Base-by-base conservation (phyloP, 169 alveolate species). In the Eimeria acervulina region DNA sequence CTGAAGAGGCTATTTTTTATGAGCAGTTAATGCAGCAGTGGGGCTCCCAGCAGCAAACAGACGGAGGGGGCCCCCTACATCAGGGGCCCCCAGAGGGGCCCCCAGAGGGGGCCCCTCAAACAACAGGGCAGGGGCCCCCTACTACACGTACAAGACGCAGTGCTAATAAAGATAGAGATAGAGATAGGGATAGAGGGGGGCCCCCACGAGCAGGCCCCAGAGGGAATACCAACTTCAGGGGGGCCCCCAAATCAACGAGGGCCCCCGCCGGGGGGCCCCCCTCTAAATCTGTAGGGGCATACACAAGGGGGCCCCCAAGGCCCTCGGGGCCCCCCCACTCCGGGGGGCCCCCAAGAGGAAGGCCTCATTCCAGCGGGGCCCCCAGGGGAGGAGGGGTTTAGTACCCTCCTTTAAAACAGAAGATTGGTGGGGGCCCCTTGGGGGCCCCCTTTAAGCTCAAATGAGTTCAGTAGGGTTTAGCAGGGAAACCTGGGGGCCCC, bases 371-470 rank as follows among this genome's bases (percentile, higher is more conserved):
- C 23, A 36, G 19, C 19, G 83, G 44, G 83, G 83, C 40, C 83
- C 83, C 83, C 83, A 70, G 40, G 40, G 19, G 40, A 70, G 83
- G 83, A 70, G 83, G 83, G 83, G 2, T 36, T 70, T 8, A 26
- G 51, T 70, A 70, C 44, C 17, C 68, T 59, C n/a, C n/a, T 59
- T 59, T 59, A 1, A 19, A 59, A 1, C 26, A 5, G 68, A 4
- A 17, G 0, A 21, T 59, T 59, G 26, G 28, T 59, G 26, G 68
- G 68, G 68, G 5, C 28, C 68, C 68, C n/a, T 59, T 12, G 28
- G 68, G 68, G 68, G 0, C 1, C 68, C 68, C 68, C 68, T 21
- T 59, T 47, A 47, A 47, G 55, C 12, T 47, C 5, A 47, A 47
- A 7, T 47, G 19, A 12, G 8, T 2, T 3, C n/a, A 3, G 21